phyloP scores from a whole-genome alignment of 176 grass and related monocot genomes.

The Carex parvula region DNA sequence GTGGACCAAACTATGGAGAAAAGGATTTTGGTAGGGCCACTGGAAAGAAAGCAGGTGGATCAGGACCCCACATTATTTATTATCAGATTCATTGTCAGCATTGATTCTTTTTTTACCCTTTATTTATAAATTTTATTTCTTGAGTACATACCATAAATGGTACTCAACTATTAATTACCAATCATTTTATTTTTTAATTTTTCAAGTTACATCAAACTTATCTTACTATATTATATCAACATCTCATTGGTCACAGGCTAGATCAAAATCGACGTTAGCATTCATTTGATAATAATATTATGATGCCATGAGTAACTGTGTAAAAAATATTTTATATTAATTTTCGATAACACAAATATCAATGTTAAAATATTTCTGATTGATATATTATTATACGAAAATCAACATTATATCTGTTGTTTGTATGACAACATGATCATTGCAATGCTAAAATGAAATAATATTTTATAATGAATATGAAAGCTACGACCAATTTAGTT shows the following conservation, averaged over 20 bases:
- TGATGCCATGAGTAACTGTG: too few relatives aligned
- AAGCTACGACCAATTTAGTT: too few relatives aligned
- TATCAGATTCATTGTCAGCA: neutral
- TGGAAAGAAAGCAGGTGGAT: neutral
- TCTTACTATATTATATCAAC: neutral
- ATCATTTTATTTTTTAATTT: neutral
- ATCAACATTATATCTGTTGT: too few relatives aligned
- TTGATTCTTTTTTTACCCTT: neutral
- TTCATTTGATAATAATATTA: neutral
- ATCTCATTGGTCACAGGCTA: neutral
- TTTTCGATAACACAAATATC: too few relatives aligned
- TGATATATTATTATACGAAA: too few relatives aligned
- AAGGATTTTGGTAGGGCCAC: neutral
- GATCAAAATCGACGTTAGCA: neutral
- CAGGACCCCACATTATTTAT: neutral
- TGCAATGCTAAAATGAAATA: too few relatives aligned
- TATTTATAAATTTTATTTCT: neutral
- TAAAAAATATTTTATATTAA: too few relatives aligned
- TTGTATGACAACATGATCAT: too few relatives aligned
- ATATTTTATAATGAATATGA: too few relatives aligned
- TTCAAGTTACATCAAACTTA: neutral
- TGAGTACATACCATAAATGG: neutral
- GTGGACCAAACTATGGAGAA: neutral
- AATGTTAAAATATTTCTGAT: too few relatives aligned
- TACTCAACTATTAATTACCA: too few relatives aligned